Base-by-base conservation (phyloP, 2,329 filamentous ascomycete genomes). In the Corynespora cassiicola region DNA sequence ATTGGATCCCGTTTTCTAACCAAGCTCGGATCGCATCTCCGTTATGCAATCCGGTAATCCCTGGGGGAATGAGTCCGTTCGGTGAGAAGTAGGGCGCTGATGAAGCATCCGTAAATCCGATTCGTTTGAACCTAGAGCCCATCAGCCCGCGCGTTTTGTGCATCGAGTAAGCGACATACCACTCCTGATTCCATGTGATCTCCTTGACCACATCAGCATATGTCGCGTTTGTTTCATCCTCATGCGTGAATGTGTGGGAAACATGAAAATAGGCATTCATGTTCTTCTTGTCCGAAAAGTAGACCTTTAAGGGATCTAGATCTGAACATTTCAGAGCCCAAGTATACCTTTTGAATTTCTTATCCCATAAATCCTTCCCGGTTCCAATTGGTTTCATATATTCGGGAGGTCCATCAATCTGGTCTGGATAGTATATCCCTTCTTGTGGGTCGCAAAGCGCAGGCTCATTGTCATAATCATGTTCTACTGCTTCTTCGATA, bases 21-120 rank as follows among this genome's bases (percentile, higher is more conserved):
- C 78, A 83, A 9, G 79, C 80, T 24, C 62, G 64, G 28, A 84
- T 71, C 7, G 75, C 80, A 57, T 84, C 80, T 10, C 77, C 80
- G 51, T 84, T 84, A 65, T 82, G 79, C 19, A 83, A 56, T 31
- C 80, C 80, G 5, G 80, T 84, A 45, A 84, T 84, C 15, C 78
- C 79, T 0, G 80, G 80, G 3, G 80, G 80, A 39, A 84, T 79
- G 31, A 83, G 70, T 14, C 79, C 80, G 22, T 73, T 70, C 3
- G 68, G 47, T 7, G 77, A 81, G 56, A 75, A 82, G 31, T 68
- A 63, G n/a, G 53, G 53, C 7, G 72, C 70, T 15, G 62, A 47
- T 12, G 47, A 56, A 5, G 71, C 69, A 16, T 63, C 46, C 30
- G 69, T 65, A 36, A 82, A 69, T 10, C 76, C 76, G 14, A 74